Evolutionary conservation across 164 flowering plant genomes (phyloP).

Genomic region (Dillenia suffruticosa): DNA sequence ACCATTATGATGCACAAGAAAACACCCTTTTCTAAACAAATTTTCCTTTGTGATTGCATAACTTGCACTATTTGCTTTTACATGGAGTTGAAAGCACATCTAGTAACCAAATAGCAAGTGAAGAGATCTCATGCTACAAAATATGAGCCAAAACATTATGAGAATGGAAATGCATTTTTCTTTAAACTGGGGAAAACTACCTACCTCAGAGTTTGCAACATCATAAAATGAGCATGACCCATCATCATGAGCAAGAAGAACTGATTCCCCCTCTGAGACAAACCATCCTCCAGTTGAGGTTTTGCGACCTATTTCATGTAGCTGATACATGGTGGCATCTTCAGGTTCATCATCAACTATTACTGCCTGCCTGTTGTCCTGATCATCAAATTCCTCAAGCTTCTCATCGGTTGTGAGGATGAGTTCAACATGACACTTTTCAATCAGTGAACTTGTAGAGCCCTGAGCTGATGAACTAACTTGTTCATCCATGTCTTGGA

Average conservation of each 20-base stretch:
- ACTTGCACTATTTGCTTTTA: too few species aligned
- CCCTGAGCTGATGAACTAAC: constrained; percentile 20
- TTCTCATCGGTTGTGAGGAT: constrained; percentile 56
- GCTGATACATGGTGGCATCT: constrained; percentile 34
- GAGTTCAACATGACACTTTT: constrained; percentile 26
- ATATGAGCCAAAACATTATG: too few species aligned
- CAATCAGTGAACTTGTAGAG: constrained; percentile 14
- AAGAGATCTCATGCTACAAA: too few species aligned
- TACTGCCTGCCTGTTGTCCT: constrained; percentile 44
- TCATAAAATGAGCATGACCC: constrained; percentile 87
- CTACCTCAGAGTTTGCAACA: constrained; percentile 79
- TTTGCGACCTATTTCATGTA: constrained; percentile 70
- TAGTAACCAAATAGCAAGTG: too few species aligned
- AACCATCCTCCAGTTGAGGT: constrained; percentile 94
- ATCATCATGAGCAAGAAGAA: constrained; percentile 88
- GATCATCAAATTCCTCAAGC: constrained; percentile 69
- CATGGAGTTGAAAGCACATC: too few species aligned
- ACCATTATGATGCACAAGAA: too few species aligned
- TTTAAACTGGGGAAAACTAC: too few species aligned
- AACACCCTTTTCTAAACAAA: too few species aligned
- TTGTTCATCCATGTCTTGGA: constrained; percentile 48
- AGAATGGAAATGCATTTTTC: too few species aligned
- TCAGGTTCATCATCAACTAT: constrained; percentile 47
- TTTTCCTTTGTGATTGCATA: too few species aligned
- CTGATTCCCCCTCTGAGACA: constrained; percentile 90